Evolutionary conservation across 2,329 filamentous ascomycete genomes (phyloP), one percentile per base, ranked within the genome.

Genomic region (Aspergillus fijiensis): DNA sequence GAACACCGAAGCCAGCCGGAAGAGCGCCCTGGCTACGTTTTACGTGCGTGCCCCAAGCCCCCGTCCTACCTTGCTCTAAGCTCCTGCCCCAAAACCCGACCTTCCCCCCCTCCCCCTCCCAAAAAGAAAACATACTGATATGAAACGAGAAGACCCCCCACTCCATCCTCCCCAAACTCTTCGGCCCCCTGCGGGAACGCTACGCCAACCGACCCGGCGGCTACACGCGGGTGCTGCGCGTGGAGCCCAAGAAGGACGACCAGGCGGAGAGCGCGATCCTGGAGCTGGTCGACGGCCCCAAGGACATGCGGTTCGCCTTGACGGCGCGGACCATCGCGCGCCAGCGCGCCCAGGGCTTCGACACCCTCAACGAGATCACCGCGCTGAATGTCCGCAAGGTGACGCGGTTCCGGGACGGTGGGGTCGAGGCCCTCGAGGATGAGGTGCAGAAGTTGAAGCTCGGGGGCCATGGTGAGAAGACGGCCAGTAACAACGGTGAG

Each of bases 261-360:
- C 92, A 97, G 79, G 94, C 91, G 9, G 86, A 88, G 64, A 93
- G 89, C 35, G 94, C 95, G 23, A 93, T 99, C 65, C 87, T 99
- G 51, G 92, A 98, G 79, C 85, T 99, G 33, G 93, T 99, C 63
- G 95, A 99, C 77, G 93, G 94, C 39, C 92, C 92, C 35, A 90
- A 89, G 74, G 95, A 99, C 77, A 91, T 96, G 81, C 90, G 93
- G 35, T 97, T 97, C 79, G 91, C 92, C 70, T 88, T 98, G 85
- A 96, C 93, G 2, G 95, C 95, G 27, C 90, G 89, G 68, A 88
- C 91, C 0, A 83, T 98, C 6, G 91, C 91, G 49, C 83, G 87
- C 29, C 73, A 82, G 60, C 79, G 82, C 2, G 68, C 71, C 14
- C 73, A 79, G 61, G 77, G 86, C 14, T 83, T 86, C 45, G 81